Percentiles rank a stretch among this genome's conserved stretches.
Conservation (phyloP, 177 flowering plant species). For the Vitis hybrid region DNA sequence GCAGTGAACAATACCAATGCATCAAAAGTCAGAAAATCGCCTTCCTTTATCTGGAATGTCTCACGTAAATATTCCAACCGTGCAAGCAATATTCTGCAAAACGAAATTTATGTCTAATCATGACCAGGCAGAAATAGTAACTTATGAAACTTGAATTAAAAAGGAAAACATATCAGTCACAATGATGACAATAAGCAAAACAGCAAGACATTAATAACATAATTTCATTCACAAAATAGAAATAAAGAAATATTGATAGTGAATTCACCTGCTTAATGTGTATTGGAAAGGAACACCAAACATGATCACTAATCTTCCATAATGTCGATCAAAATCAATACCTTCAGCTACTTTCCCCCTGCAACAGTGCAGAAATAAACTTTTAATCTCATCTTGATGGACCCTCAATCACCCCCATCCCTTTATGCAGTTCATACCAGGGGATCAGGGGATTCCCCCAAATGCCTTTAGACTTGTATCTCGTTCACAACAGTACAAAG, state of each 20-base stretch:
- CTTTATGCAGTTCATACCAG: no score
- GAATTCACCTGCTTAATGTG: conserved; percentile 88
- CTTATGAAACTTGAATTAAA: neutral
- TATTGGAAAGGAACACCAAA: conserved; percentile 98
- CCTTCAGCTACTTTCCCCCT: conserved; percentile 99
- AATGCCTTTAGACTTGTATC: no score
- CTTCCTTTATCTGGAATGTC: conserved; percentile 97
- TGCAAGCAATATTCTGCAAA: conserved; percentile 83
- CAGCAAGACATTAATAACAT: neutral
- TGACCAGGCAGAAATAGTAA: neutral
- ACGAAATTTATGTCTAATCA: neutral
- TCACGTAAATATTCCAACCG: conserved; percentile 92
- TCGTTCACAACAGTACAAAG: no score
- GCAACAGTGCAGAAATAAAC: conserved; percentile 20
- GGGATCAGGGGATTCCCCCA: no score
- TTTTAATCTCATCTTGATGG: neutral
- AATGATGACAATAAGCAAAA: neutral
- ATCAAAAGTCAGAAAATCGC: conserved; percentile 96
- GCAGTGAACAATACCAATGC: conserved; percentile 68
- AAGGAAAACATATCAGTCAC: neutral
- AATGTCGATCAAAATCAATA: conserved; percentile 98
- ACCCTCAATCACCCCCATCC: neutral
- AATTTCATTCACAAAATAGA: neutral
- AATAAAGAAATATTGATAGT: neutral
- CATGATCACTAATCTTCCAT: conserved; percentile 98